A percentile compares a stretch with the other conserved stretches of the same genome.
phyloP scores from a whole-genome alignment of 192 early-diverging fungal genomes.

The Umbelopsis sp. region DNA sequence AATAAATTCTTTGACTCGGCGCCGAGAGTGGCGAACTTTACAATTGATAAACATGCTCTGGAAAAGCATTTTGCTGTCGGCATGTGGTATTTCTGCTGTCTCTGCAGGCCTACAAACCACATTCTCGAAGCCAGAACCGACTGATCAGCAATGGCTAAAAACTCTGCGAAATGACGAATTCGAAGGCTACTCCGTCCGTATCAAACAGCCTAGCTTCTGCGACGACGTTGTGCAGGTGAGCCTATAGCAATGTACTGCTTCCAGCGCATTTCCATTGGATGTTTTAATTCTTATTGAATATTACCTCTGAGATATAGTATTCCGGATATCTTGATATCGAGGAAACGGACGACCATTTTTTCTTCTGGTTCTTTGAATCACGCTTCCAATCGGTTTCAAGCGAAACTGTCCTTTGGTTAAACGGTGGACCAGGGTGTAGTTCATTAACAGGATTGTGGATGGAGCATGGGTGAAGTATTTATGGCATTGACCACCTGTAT shows the following conservation, averaged over 20 bases:
- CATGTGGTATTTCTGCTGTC: conserved; percentile 6
- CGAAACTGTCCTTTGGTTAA: conserved; percentile 79
- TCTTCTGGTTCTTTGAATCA: conserved; percentile 98
- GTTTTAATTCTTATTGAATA: neutral
- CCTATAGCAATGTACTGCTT: neutral
- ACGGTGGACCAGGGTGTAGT: conserved; percentile 84
- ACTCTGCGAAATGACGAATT: conserved; percentile 21
- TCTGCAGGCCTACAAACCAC: conserved; percentile 6
- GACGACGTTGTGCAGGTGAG: conserved; percentile 36
- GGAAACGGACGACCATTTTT: conserved; percentile 78
- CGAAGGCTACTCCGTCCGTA: conserved; percentile 31
- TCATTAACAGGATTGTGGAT: conserved; percentile 79
- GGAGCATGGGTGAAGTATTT: conserved; percentile 63
- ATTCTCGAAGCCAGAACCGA: neutral
- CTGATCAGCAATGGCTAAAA: conserved; percentile 11
- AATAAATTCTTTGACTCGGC: neutral
- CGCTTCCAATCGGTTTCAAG: conserved; percentile 72
- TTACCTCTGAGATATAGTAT: conserved; percentile 46
- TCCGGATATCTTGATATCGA: conserved; percentile 74
- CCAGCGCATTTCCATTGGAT: neutral
- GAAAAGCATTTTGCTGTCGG: neutral
- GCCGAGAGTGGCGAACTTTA: neutral
- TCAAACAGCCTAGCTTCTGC: conserved; percentile 33
- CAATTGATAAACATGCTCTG: neutral
- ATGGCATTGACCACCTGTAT: neutral